Conservation (phyloP, 1,284 basidiomycete genomes). For the Ganoderma resinaceum region DNA sequence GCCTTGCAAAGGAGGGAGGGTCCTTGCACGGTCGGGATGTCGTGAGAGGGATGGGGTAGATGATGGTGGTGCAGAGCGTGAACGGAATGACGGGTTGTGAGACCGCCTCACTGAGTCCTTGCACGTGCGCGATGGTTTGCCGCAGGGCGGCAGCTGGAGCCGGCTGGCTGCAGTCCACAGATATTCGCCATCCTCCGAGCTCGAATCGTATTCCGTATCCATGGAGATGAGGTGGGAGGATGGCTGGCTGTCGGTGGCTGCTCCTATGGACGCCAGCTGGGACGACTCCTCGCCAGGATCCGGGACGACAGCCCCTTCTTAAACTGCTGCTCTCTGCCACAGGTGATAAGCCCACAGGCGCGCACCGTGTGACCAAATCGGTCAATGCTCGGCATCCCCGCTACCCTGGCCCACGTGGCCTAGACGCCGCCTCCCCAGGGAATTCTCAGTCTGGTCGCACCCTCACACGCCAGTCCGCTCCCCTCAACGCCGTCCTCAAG, state of each 20-base stretch:
- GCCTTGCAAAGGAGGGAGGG: conserved; percentile 32
- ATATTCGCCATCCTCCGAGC: conserved; percentile 39
- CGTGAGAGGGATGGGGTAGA: conserved; percentile 33
- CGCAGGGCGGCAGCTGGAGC: conserved; percentile 34
- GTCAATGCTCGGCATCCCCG: conserved; percentile 5
- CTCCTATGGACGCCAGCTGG: conserved; percentile 21
- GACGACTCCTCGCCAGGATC: conserved; percentile 15
- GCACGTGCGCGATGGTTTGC: conserved; percentile 34
- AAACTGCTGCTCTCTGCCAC: conserved; percentile 19
- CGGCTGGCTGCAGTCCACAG: conserved; percentile 39
- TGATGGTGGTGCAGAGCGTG: conserved; percentile 42
- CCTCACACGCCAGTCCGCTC: conserved; percentile 26
- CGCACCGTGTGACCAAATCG: conserved; percentile 11
- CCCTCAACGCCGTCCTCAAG: conserved; percentile 40
- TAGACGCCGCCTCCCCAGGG: conserved; percentile 21
- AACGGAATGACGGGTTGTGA: conserved; percentile 36
- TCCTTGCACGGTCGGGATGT: conserved; percentile 25
- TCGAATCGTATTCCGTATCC: conserved; percentile 36
- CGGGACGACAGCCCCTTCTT: conserved; percentile 24
- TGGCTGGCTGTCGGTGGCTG: conserved; percentile 21
- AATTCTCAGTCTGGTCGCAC: conserved; percentile 19
- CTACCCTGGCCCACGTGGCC: conserved; percentile 27
- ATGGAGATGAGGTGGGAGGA: conserved; percentile 27
- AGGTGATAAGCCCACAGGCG: conserved; percentile 25
- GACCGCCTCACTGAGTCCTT: conserved; percentile 26